Percentiles rank a stretch among this genome's conserved stretches.
Evolutionary conservation across 2,329 filamentous ascomycete genomes (phyloP).

Genomic region (Neopestalotiopsis rosae): DNA sequence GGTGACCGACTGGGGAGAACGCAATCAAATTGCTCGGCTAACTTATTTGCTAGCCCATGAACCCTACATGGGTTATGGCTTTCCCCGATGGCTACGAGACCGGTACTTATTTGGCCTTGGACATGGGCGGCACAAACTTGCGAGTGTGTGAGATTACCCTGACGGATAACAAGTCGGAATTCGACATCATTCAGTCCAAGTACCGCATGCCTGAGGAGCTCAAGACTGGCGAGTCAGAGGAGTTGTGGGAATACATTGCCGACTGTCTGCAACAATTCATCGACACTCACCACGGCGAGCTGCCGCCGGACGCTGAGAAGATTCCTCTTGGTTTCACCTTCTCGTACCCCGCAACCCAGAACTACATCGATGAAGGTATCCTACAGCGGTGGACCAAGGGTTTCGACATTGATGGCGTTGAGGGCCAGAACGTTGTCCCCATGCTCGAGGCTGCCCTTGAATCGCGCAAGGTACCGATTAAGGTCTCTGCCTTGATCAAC

Average conservation of each 20-base stretch:
- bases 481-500: constrained; percentile 91
- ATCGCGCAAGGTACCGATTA: constrained; percentile 83
- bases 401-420: constrained; percentile 91
- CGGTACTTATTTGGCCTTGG: constrained; percentile 86
- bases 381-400: constrained; percentile 98
- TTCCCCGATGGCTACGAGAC: constrained; percentile 87
- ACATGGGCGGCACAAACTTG: constrained; percentile 96
- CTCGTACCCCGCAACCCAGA: constrained; percentile 91
- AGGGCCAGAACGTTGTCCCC: constrained; percentile 88
- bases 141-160: constrained; percentile 93
- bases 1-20: constrained; percentile 43
- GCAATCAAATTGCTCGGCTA: constrained; percentile 19
- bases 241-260: constrained; percentile 94
- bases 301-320: constrained; percentile 55
- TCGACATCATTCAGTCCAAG: constrained; percentile 95
- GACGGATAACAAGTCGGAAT: constrained; percentile 85
- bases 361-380: constrained; percentile 91
- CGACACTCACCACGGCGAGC: constrained; percentile 78
- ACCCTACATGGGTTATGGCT: constrained; percentile 93
- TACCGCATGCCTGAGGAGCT: constrained; percentile 94
- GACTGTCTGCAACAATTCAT: constrained; percentile 92
- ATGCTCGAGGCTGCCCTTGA: constrained; percentile 82
- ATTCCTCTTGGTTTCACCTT: constrained; percentile 93
- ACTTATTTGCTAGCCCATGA: constrained; percentile 76
- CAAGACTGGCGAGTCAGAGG: constrained; percentile 81